A percentile compares a stretch with the other conserved stretches of the same genome.
phyloP scores from a whole-genome alignment of 768 basidiomycete genomes.

The Fistulinella prunicolor region DNA sequence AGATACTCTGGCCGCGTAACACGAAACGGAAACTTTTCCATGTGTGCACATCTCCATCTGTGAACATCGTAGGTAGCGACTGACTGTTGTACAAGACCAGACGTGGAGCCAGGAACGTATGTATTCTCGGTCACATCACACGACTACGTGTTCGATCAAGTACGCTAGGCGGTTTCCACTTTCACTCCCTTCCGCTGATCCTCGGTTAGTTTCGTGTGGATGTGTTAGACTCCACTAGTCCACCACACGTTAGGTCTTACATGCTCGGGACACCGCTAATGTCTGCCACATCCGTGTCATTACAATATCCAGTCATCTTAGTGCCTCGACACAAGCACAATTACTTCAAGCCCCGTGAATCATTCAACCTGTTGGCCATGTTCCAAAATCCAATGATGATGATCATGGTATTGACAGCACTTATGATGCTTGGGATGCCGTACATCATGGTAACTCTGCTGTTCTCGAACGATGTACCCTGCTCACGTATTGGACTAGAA shows the following conservation, averaged over 20 bases:
- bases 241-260: slow-evolving; percentile 59
- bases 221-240: slow-evolving; percentile 42
- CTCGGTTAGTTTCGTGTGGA: slow-evolving; percentile 62
- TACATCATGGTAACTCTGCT: slow-evolving; percentile 60
- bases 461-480: not conserved
- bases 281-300: slow-evolving; percentile 49
- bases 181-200: slow-evolving; percentile 2
- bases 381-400: slow-evolving; percentile 84
- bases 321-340: slow-evolving; percentile 50
- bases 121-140: slow-evolving; percentile 65
- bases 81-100: slow-evolving; percentile 44
- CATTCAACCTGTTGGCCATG: slow-evolving; percentile 74
- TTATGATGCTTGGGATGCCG: slow-evolving; percentile 69
- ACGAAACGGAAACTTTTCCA: slow-evolving; percentile 58
- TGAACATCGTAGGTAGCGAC: not conserved
- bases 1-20: slow-evolving; percentile 50
- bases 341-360: slow-evolving; percentile 68
- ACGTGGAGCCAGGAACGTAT: slow-evolving; percentile 67
- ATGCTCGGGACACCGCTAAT: slow-evolving; percentile 65
- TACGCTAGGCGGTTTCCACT: slow-evolving; percentile 25
- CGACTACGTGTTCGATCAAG: slow-evolving; percentile 71
- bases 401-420: slow-evolving; percentile 65
- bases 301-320: slow-evolving; percentile 62
- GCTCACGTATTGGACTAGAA: slow-evolving; percentile 44
- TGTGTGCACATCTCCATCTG: slow-evolving; percentile 43